Evolutionary conservation across 2,329 filamentous ascomycete species (phyloP).

Genomic region (Tolypocladium sp.): DNA sequence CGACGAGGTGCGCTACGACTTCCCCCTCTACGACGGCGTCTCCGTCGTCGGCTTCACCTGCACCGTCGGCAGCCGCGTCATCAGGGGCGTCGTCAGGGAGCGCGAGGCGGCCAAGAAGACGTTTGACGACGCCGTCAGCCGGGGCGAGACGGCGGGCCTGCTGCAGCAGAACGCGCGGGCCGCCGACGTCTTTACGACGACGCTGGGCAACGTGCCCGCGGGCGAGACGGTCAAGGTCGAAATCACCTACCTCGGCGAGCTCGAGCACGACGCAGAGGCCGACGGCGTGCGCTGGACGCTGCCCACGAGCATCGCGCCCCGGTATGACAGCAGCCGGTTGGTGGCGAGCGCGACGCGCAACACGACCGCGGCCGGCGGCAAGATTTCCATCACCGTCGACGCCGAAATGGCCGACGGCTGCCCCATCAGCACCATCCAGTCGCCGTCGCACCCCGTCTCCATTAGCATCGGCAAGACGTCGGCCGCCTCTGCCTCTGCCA

Average conservation of each 20-base stretch:
- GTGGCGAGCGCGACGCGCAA: background rate
- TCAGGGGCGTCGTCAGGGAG: constrained; percentile 59
- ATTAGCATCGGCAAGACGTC: constrained; percentile 51
- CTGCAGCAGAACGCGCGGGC: constrained; percentile 52
- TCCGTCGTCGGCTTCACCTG: constrained; percentile 61
- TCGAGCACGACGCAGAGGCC: constrained; percentile 61
- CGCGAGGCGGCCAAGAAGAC: constrained; percentile 49
- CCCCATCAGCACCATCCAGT: constrained; percentile 52
- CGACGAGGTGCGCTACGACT: constrained; percentile 52
- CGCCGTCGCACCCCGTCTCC: constrained; percentile 58
- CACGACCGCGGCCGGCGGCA: background rate
- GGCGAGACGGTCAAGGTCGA: constrained; percentile 47
- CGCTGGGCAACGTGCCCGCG: constrained; percentile 57
- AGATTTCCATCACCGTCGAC: constrained; percentile 22
- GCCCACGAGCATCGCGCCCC: constrained; percentile 56
- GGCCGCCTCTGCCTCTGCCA: constrained; percentile 24
- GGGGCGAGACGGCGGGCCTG: constrained; percentile 54
- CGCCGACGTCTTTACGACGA: constrained; percentile 59
- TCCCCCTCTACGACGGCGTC: constrained; percentile 65
- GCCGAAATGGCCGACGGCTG: constrained; percentile 40
- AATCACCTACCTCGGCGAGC: constrained; percentile 58
- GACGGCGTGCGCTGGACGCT: constrained; percentile 63
- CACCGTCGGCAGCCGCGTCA: constrained; percentile 48
- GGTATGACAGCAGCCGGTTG: constrained; percentile 39
- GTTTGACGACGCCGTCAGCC: constrained; percentile 48